A percentile compares a stretch with the other conserved stretches of the same genome.
Conservation (phyloP, 345 rosid species). For the Salix brachista region DNA sequence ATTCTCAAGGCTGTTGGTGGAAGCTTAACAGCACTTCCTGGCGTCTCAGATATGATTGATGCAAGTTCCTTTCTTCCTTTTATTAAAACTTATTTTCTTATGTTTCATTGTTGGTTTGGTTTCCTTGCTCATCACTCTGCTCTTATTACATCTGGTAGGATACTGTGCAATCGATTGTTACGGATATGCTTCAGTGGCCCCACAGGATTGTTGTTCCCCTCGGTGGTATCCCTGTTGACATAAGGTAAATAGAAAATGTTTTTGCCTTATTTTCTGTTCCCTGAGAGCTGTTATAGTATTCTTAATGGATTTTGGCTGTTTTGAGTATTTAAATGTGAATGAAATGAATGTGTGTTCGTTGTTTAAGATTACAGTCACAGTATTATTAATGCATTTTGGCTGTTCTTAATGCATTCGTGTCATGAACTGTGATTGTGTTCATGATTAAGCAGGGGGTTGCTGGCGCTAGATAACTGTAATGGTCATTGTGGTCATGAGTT, state of each 20-base stretch:
- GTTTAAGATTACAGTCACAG: not conserved
- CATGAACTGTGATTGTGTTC: not conserved
- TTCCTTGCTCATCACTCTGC: not conserved
- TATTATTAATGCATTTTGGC: not conserved
- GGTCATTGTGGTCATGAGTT: not conserved
- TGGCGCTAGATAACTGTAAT: not conserved
- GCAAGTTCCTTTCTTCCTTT: conserved; percentile 42
- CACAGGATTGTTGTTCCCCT: conserved; percentile 97
- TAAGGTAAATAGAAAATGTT: conserved; percentile 43
- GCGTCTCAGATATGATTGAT: conserved; percentile 94
- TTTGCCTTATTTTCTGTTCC: not conserved
- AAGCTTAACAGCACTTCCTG: conserved; percentile 95
- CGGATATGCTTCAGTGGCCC: conserved; percentile 98
- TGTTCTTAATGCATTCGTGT: not conserved
- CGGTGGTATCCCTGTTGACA: conserved; percentile 87
- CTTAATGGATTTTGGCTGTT: not conserved
- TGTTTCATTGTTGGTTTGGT: not conserved
- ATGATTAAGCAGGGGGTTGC: not conserved
- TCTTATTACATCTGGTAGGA: conserved; percentile 47
- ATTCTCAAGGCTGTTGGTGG: conserved; percentile 98
- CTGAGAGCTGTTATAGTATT: not conserved
- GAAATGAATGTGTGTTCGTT: not conserved
- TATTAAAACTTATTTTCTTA: not conserved
- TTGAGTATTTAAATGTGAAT: not conserved
- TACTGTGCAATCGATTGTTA: conserved; percentile 75